Evolutionary conservation across 108 stramenopile species (phyloP), one percentile per base, ranked within the genome.

Genomic region (Nitzschia palea): DNA sequence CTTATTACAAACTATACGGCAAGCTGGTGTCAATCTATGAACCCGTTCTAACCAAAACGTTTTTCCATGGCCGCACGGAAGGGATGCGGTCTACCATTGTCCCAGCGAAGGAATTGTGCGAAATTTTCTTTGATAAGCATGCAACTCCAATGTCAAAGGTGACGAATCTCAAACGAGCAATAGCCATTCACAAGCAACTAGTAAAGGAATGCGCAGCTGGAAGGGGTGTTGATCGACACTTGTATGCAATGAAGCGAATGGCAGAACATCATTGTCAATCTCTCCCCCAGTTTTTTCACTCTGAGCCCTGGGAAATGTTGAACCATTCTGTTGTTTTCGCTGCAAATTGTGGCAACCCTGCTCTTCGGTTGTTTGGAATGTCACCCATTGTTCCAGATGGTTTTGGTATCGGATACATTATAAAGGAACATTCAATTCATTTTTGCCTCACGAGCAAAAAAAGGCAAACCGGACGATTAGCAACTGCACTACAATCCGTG

Each of bases 351-450:
- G 94, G 94, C 3, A 95, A 95, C 70, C 89, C 94, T 17, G 67
- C 80, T 17, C 68, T 95, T 27, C 43, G 79, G 9, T 63, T 84
- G n/a, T 95, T 95, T 74, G 94, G 94, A 0, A 89, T 95, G 62
- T 89, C 90, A 37, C 90, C 94, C 1, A 88, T 86, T 44, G 85
- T 81, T 4, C 71, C 80, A 2, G 84, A 88, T 65, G 88, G 84
- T 12, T 84, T 82, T 70, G 93, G 94, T 29, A 80, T 95, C 28
- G 94, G 94, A 5, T 95, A 95, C 77, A 91, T 95, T 37, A 95
- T 91, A 63, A 88, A 89, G 53, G 90, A 95, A 30, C 40, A 71
- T 33, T 78, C 83, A 5, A 31, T 95, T 20, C 80, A 87, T 20
- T 95, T 80, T 58, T 79, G 86, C 31, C 80, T 90, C 36, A 79